Percentiles rank a stretch among this genome's conserved stretches.
These are phyloP conservation scores for Tylopilus felleus DNA, from an alignment of 768 basidiomycete genomes.

Conservation along the genomic window DNA sequence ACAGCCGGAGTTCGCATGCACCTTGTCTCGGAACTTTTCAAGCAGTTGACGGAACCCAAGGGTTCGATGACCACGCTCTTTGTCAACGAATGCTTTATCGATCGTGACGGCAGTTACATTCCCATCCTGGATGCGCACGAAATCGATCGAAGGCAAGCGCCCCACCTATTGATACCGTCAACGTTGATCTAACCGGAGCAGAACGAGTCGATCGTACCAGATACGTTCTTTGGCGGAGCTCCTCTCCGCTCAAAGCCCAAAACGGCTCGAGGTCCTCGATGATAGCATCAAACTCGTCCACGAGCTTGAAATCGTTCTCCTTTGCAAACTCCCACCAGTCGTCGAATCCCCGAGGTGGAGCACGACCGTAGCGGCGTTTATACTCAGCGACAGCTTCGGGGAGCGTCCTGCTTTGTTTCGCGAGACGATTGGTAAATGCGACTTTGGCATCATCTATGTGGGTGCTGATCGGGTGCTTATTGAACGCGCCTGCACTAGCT, in stretches of 20 bases:
- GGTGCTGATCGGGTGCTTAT: constrained; percentile 74
- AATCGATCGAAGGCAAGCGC: constrained; percentile 75
- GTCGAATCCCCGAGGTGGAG: constrained; percentile 90
- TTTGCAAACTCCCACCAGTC: constrained; percentile 83
- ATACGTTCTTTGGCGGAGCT: constrained; percentile 60
- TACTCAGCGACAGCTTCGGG: constrained; percentile 81
- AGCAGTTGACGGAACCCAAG: constrained; percentile 76
- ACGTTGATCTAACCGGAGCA: not conserved
- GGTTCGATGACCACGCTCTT: constrained; percentile 74
- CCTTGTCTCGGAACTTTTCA: constrained; percentile 61
- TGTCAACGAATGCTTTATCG: constrained; percentile 51
- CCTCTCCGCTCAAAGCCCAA: constrained; percentile 68
- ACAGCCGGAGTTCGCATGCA: constrained; percentile 30
- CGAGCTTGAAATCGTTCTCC: constrained; percentile 68
- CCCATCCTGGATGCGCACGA: constrained; percentile 77
- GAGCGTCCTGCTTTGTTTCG: constrained; percentile 76
- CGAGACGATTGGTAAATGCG: constrained; percentile 63
- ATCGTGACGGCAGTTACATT: constrained; percentile 56
- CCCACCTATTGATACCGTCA: constrained; percentile 53
- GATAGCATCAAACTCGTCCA: constrained; percentile 90
- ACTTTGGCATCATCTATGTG: constrained; percentile 82
- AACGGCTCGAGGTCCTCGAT: constrained; percentile 80
- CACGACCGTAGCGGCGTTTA: constrained; percentile 64
- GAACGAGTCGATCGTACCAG: constrained; percentile 40
- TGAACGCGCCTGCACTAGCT: not conserved